Percentiles rank a stretch among this genome's conserved stretches.
Conservation (phyloP, 2,329 filamentous ascomycete species). For the Albifimbria verrucaria region DNA sequence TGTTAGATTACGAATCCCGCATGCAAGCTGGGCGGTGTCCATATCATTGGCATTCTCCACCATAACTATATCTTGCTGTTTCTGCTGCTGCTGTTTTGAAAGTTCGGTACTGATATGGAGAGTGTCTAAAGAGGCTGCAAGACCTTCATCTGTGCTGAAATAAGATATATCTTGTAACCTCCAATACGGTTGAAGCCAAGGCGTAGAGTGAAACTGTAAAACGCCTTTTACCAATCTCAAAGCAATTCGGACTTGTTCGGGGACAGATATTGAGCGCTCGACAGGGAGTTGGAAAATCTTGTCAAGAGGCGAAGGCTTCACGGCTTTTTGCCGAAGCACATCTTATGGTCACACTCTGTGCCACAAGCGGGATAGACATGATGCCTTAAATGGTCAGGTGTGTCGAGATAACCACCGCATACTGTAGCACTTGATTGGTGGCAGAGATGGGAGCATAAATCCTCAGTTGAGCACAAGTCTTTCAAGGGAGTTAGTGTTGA, state of each 20-base stretch:
- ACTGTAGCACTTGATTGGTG: not conserved
- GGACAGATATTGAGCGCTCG: not conserved
- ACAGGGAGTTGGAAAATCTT: not conserved
- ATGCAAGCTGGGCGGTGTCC: not conserved
- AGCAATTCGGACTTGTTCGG: not conserved
- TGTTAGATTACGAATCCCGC: not conserved
- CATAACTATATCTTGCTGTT: not conserved
- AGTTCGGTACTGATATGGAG: not conserved
- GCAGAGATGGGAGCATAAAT: not conserved
- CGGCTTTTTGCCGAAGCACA: not conserved
- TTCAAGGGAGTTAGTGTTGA: not conserved
- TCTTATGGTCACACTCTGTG: not conserved
- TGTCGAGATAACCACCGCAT: not conserved
- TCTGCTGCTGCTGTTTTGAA: not conserved
- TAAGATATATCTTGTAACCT: not conserved
- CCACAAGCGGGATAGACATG: not conserved
- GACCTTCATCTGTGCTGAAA: not conserved
- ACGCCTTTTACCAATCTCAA: not conserved
- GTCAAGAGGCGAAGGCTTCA: not conserved
- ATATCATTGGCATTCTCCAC: not conserved
- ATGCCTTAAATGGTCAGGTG: not conserved
- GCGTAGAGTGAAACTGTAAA: not conserved
- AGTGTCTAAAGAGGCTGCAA: not conserved
- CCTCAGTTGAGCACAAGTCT: not conserved
- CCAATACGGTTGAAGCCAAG: conserved; percentile 1